Evolutionary conservation across 495 filamentous ascomycete genomes (phyloP).

Genomic region (Hyaloscypha hepaticicola): DNA sequence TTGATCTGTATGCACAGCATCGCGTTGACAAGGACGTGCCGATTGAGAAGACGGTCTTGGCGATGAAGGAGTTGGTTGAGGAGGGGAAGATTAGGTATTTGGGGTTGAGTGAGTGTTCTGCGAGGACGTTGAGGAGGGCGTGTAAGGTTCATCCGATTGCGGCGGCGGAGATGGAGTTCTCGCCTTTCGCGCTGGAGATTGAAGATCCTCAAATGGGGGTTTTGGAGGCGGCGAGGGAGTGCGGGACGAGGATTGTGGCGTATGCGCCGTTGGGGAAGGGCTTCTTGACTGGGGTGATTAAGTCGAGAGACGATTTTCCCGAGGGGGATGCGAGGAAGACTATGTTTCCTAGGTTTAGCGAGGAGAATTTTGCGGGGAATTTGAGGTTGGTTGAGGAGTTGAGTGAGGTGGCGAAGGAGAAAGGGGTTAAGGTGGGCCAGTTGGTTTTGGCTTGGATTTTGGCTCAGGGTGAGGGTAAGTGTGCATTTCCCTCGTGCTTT

Average conservation of each 20-base stretch:
- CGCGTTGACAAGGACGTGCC: constrained; percentile 62
- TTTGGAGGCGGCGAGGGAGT: constrained; percentile 52
- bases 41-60: constrained; percentile 40
- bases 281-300: constrained; percentile 25
- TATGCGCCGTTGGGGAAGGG: constrained; percentile 35
- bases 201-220: constrained; percentile 46
- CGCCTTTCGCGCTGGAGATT: constrained; percentile 57
- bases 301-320: constrained; percentile 14
- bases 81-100: constrained; percentile 58
- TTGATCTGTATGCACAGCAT: constrained; percentile 80
- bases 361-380: constrained; percentile 71
- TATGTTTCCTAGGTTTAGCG: constrained; percentile 52
- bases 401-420: constrained; percentile 62
- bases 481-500: not conserved
- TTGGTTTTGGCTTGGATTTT: constrained; percentile 68
- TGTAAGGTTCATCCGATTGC: constrained; percentile 55
- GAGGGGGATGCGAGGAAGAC: constrained; percentile 3
- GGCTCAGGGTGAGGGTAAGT: constrained; percentile 32
- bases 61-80: constrained; percentile 41
- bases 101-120: constrained; percentile 54
- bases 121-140: constrained; percentile 54
- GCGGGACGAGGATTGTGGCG: constrained; percentile 69
- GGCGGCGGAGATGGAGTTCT: constrained; percentile 62
- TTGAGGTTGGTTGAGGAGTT: constrained; percentile 66
- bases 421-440: constrained; percentile 71